A percentile compares a stretch with the other conserved stretches of the same genome.
phyloP scores from a whole-genome alignment of 2,329 filamentous ascomycete species.

The Penicillium sp. region DNA sequence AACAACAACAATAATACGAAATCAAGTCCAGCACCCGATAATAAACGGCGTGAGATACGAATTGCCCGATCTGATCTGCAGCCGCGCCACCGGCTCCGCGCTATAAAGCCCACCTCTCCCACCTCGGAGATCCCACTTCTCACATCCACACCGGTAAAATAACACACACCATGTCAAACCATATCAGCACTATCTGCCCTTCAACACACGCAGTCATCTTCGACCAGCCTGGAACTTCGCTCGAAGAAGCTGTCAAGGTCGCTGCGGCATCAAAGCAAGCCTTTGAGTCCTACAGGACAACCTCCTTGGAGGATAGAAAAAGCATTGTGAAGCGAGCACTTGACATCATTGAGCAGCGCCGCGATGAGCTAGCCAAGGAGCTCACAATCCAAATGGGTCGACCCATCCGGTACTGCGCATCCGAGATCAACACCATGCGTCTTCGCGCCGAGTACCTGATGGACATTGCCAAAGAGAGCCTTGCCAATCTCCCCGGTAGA shows the following conservation, averaged over 20 bases:
- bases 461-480: constrained; percentile 71
- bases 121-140: background rate
- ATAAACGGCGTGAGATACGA: background rate
- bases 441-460: constrained; percentile 78
- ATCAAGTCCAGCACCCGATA: background rate
- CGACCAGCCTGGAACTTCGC: constrained; percentile 64
- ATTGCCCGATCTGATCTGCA: background rate
- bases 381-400: constrained; percentile 88
- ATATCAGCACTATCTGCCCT: constrained; percentile 69
- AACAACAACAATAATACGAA: background rate
- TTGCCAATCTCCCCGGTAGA: constrained; percentile 77
- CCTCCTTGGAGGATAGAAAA: constrained; percentile 67
- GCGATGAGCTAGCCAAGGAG: constrained; percentile 74
- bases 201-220: constrained; percentile 79
- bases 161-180: constrained; percentile 25
- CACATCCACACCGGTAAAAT: background rate
- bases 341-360: constrained; percentile 61
- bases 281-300: constrained; percentile 59
- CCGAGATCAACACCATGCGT: constrained; percentile 77
- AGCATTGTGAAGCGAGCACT: constrained; percentile 77
- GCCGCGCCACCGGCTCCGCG: constrained; percentile 5
- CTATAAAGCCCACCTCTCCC: constrained; percentile 12
- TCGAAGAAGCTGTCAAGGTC: constrained; percentile 24
- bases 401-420: constrained; percentile 76
- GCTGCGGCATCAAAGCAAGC: constrained; percentile 29